Base-by-base conservation (phyloP, 1,139 yeast species). In the Entelexis paramagnoliae region DNA sequence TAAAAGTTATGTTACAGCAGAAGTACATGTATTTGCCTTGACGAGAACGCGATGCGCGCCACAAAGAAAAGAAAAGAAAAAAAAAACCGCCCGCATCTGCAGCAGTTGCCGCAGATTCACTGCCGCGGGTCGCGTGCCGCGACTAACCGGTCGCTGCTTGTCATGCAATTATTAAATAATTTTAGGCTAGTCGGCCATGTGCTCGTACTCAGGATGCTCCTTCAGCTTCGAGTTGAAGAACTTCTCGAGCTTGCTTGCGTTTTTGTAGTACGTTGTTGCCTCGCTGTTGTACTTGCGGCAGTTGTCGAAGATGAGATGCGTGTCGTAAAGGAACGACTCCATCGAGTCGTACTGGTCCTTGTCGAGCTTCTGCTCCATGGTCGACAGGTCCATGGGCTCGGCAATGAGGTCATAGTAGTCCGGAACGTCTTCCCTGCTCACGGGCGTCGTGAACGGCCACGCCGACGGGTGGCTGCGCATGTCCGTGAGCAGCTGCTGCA, bases 401-500 rank as follows among this genome's bases (percentile, higher is more conserved):
- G 89, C 88, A 58, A 91, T 91, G 30, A 91, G 94, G 60, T 87
- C 95, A 65, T 91, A 91, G 65, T 93, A 93, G 66, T 93, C 98
- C 0, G 95, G 88, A 16, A 93, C 98, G 63, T 93, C 98, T 47
- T 87, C 95, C 62, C 79, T 80, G 66, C 83, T 87, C 16, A 93
- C 98, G 0, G 98, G 96, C 52, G 80, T 83, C 32, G 89, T 79
- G 68, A 93, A 93, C 29, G 99, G 98, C 98, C 98, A 91, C n/a
- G 97, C 93, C 2, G 96, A 85, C 0, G 97, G 94, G 66, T 91
- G 95, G 64, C 85, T 87, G 63, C 86, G 94, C 71, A 91, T 69
- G 64, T 91, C 99, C 9, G 87, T 79, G 48, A 91, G 74, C 28
- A 91, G 68, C 48, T 88, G 86, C 61, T 86, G 89, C 94, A 91